A percentile compares a stretch with the other conserved stretches of the same genome.
These are phyloP conservation scores for Penicillium expansum DNA, from an alignment of 2,329 filamentous ascomycete genomes.

Conservation along the genomic window DNA sequence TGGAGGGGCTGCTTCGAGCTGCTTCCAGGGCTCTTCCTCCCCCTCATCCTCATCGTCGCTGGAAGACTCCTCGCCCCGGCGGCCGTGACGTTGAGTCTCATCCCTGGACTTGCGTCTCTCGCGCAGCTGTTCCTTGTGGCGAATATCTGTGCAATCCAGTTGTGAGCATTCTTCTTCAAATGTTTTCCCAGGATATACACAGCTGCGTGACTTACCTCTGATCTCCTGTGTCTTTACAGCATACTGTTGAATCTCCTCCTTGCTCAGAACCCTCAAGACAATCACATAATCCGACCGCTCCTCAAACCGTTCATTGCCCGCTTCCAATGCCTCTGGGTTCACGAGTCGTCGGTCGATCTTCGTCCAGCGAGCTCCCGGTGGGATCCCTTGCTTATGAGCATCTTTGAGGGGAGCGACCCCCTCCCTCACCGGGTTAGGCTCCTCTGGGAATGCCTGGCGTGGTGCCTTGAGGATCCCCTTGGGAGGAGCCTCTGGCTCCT, in stretches of 20 bases:
- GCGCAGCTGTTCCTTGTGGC: slow-evolving; percentile 37
- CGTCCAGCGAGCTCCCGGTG: slow-evolving; percentile 81
- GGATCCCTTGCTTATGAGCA: slow-evolving; percentile 69
- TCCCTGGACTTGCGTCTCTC: slow-evolving; percentile 43
- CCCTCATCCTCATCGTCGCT: slow-evolving; percentile 39
- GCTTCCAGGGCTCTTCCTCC: slow-evolving; percentile 28
- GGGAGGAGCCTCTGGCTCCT: slow-evolving; percentile 63
- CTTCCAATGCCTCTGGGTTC: slow-evolving; percentile 80
- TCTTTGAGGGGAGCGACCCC: slow-evolving; percentile 94
- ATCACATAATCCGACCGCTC: slow-evolving; percentile 92
- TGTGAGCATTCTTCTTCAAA: slow-evolving; percentile 6
- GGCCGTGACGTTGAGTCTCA: slow-evolving; percentile 42
- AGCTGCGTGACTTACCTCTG: slow-evolving; percentile 58
- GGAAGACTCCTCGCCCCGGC: slow-evolving; percentile 29
- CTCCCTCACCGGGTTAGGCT: slow-evolving; percentile 77
- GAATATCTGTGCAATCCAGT: slow-evolving; percentile 30
- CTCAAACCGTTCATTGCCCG: slow-evolving; percentile 87
- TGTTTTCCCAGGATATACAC: background rate
- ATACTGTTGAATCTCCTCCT: slow-evolving; percentile 86
- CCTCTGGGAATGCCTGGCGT: slow-evolving; percentile 79
- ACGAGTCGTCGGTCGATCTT: slow-evolving; percentile 87
- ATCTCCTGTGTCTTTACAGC: slow-evolving; percentile 77
- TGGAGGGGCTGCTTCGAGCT: slow-evolving; percentile 32
- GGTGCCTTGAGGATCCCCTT: slow-evolving; percentile 86
- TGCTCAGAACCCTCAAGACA: slow-evolving; percentile 79